Base-by-base conservation (phyloP, 1,284 basidiomycete species). In the Takashimella koratensis region DNA sequence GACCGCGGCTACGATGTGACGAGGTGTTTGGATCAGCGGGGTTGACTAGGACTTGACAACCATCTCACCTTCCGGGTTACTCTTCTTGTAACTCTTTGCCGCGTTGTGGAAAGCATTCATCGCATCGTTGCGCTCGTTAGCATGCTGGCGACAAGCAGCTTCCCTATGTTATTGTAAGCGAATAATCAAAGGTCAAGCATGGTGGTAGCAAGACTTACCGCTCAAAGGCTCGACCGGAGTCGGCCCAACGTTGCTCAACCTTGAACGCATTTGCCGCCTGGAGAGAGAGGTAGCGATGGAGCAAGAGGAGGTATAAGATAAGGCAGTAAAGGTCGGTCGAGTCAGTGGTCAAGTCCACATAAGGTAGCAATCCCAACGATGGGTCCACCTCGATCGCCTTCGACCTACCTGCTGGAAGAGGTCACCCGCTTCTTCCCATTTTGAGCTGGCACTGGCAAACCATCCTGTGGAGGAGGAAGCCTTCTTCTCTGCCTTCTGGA, bases 71-170 rank as follows among this genome's bases (percentile, higher is more conserved):
- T 89, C 86, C 11, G 91, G 90, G 70, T 83, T 84, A 19, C 84
- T 85, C 75, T 87, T 83, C 80, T 96, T 97, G 79, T 88, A 97
- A 23, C 88, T 86, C 78, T 96, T 97, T 36, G 89, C 86, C 20
- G 94, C 92, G 68, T 94, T 94, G 88, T 93, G 95, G 85, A 88
- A 97, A 16, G 92, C 91, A 71, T 94, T 94, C 30, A 91, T 88
- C n/a, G 93, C 92, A 63, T 96, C 94, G 60, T 90, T 91, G 45
- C 76, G 78, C 77, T 96, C 93, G 53, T 87, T 85, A 65, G 84
- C 86, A 64, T 86, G 86, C 76, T 92, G 85, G 59, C 91, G 84
- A 73, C 91, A 95, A 65, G 94, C 90, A 0, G 91, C 94, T 69
- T 96, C 94, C 44, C 76, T 76, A 53, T 49, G 58, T 54, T 60